Conservation (phyloP, 1,284 basidiomycete genomes). For the Inonotus obliquus region DNA sequence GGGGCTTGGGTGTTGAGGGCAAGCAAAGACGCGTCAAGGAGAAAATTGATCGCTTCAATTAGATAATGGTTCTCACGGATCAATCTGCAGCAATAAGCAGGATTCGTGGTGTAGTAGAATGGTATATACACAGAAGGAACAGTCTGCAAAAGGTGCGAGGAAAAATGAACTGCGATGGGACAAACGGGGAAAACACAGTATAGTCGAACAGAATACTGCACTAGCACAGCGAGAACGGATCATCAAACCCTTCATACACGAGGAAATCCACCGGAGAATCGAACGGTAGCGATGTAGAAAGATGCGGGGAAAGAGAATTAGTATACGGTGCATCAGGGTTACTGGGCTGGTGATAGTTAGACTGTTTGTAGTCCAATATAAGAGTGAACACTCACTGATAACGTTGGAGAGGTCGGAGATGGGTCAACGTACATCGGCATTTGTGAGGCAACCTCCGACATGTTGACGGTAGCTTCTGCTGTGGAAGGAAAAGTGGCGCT, state of each 20-base stretch:
- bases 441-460: neutral
- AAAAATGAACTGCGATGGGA: no score
- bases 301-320: no score
- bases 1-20: conserved; percentile 32
- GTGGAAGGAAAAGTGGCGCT: neutral
- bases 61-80: neutral
- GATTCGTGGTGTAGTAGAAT: no score
- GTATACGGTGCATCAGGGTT: neutral
- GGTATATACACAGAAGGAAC: no score
- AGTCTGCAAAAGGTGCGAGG: no score
- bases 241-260: no score
- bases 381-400: neutral
- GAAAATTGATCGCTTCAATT: neutral
- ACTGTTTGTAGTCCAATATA: neutral
- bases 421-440: neutral
- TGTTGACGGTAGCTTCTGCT: neutral
- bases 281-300: no score
- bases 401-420: neutral
- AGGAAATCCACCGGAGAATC: no score
- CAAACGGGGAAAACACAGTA: no score
- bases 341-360: neutral
- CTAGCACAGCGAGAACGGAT: no score
- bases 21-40: conserved; percentile 24
- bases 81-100: no score
- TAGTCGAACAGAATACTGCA: no score